Evolutionary conservation across 306 rosid species (phyloP), one percentile per base, ranked within the genome.

Genomic region (Dryas drummondii): DNA sequence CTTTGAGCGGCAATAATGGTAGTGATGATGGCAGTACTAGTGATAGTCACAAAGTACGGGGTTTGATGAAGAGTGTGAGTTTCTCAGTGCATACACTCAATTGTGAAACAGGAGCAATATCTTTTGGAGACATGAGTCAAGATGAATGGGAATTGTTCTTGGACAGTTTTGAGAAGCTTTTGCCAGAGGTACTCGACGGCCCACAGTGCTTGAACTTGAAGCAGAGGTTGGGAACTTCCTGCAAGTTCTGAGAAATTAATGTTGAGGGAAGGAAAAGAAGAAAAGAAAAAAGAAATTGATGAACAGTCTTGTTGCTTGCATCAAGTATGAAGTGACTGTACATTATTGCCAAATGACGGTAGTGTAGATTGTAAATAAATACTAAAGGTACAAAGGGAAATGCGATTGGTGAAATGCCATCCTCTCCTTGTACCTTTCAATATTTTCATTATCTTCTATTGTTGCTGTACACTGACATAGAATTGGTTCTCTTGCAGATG

Each of bases 61-160:
- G 68, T 40, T n/a, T 68, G 52, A 63, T 16, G 19, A 78, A 74
- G 82, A 82, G 85, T 52, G 44, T 57, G 77, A 84, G 87, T 74
- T 82, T 81, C 73, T 75, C 79, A 5, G 80, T 54, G n/a, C 61
- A 78, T 19, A 86, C 5, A 17, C 75, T 54, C 63, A 78, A 55
- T 16, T 41, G 70, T 51, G 91, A 86, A 71, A 48, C 14, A 1
- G 87, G 81, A 59, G 86, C 74, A 46, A 76, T 91, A 80, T 80
- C 87, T 59, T 91, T 94, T 5, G 97, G 86, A 66, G 91, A 90
- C 79, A 66, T 94, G 85, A 86, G 81, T 66, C 69, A 71, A 76
- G 85, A 66, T 8, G 88, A 88, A 73, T 94, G 97, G 97, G 90
- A 80, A 54, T 17, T 59, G 66, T 94, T 94, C 73, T 50, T 94